A percentile compares a stretch with the other conserved stretches of the same genome.
Conservation (phyloP, 345 rosid species). For the Populus deltoides region DNA sequence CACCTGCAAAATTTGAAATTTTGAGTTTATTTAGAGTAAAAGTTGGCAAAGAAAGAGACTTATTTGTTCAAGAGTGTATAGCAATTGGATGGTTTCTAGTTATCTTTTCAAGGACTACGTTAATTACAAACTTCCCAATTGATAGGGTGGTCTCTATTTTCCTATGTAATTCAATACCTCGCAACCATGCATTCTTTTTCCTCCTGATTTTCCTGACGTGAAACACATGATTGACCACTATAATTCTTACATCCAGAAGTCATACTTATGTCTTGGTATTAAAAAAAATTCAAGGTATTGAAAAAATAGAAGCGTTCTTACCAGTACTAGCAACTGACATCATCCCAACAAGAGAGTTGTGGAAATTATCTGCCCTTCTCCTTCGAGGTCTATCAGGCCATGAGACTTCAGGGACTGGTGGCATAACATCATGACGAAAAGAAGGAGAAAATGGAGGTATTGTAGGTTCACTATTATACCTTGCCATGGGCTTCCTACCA, state of each 20-base stretch:
- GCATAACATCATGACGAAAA: slow-evolving; percentile 11
- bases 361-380: slow-evolving; percentile 44
- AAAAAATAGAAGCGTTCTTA: slow-evolving; percentile 11
- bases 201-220: background rate
- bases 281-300: background rate
- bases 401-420: slow-evolving; percentile 30
- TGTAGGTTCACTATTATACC: slow-evolving; percentile 61
- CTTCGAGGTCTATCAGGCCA: slow-evolving; percentile 35
- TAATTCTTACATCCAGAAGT: background rate
- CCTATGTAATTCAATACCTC: background rate
- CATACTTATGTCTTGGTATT: background rate
- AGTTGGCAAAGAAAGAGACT: background rate
- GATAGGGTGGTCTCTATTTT: background rate
- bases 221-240: background rate
- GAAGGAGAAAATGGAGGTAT: slow-evolving; percentile 28
- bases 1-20: slow-evolving; percentile 31
- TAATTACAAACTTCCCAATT: background rate
- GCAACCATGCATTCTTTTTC: background rate
- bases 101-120: background rate
- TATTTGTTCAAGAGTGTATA: background rate
- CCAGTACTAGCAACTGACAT: slow-evolving; percentile 67
- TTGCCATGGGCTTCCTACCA: slow-evolving; percentile 38
- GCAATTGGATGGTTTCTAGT: background rate
- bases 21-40: background rate
- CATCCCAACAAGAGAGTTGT: slow-evolving; percentile 72